Conservation (phyloP, 306 rosid species). For the Glycyrrhiza uralensis region DNA sequence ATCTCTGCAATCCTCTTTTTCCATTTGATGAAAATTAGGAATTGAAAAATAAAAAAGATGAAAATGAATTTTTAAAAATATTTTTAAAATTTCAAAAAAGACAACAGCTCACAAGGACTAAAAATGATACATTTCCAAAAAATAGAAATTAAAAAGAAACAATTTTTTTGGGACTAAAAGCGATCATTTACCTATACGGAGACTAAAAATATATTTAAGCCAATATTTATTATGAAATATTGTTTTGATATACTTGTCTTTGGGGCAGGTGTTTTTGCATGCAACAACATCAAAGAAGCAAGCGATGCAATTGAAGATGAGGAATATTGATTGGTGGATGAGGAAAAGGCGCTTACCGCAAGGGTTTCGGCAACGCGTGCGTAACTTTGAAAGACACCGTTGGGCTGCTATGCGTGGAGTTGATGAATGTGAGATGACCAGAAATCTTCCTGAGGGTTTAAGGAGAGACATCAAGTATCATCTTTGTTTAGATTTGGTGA, state of each 20-base stretch:
- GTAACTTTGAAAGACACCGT: slow-evolving; percentile 74
- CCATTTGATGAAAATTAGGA: too few relatives aligned
- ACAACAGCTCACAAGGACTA: too few relatives aligned
- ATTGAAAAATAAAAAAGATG: too few relatives aligned
- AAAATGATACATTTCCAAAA: too few relatives aligned
- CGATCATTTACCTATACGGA: too few relatives aligned
- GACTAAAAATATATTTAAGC: too few relatives aligned
- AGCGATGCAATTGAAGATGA: slow-evolving; percentile 90
- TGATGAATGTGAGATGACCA: slow-evolving; percentile 78
- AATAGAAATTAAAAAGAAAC: too few relatives aligned
- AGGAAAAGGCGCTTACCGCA: slow-evolving; percentile 67
- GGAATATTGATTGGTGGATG: slow-evolving; percentile 98
- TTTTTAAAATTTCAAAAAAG: too few relatives aligned
- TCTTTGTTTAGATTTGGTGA: slow-evolving; percentile 80
- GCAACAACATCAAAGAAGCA: slow-evolving; percentile 94
- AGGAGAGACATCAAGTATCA: slow-evolving; percentile 88
- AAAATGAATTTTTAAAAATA: too few relatives aligned
- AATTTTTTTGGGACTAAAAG: too few relatives aligned
- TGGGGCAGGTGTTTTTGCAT: slow-evolving; percentile 75
- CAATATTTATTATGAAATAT: neutral
- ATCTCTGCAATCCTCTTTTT: too few relatives aligned
- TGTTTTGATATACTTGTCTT: neutral
- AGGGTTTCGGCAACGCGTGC: slow-evolving; percentile 73
- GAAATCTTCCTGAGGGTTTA: slow-evolving; percentile 79
- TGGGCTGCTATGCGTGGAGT: slow-evolving; percentile 97